A percentile compares a stretch with the other conserved stretches of the same genome.
Evolutionary conservation across 495 filamentous ascomycete genomes (phyloP).

Genomic region (Xylaria curta): DNA sequence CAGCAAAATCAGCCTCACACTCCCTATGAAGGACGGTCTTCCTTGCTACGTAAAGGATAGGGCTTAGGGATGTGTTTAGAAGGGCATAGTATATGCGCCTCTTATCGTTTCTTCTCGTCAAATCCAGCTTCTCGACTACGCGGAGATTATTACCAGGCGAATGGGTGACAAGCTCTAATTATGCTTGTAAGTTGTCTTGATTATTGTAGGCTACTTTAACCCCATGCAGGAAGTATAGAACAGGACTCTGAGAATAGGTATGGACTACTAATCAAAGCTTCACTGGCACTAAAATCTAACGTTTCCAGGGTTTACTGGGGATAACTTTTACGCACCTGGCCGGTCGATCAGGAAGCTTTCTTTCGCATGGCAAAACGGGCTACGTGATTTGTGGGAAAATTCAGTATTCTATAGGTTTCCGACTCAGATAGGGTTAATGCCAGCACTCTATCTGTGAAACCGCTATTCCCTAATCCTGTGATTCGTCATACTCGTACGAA

Average conservation of each 20-base stretch:
- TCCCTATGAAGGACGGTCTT: conserved; percentile 67
- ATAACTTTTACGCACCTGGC: not conserved
- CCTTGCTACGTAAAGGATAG: conserved; percentile 49
- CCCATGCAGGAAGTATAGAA: not conserved
- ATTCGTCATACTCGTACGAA: not conserved
- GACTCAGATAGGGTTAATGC: not conserved
- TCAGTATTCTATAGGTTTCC: not conserved
- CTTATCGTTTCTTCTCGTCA: not conserved
- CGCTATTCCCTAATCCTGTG: not conserved
- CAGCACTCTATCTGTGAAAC: not conserved
- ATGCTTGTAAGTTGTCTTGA: not conserved
- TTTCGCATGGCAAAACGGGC: not conserved
- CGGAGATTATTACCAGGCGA: not conserved
- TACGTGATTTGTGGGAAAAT: not conserved
- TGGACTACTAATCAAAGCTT: not conserved
- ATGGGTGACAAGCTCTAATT: not conserved
- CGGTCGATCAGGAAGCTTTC: not conserved
- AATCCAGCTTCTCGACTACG: not conserved
- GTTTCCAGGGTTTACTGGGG: not conserved
- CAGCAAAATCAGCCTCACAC: conserved; percentile 63
- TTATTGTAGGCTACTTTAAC: no score
- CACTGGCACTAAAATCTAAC: not conserved
- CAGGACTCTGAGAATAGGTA: not conserved
- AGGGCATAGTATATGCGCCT: not conserved
- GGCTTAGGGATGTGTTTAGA: not conserved